Conservation (phyloP, 139 green algal genomes). For the Chlorella ohadii region DNA sequence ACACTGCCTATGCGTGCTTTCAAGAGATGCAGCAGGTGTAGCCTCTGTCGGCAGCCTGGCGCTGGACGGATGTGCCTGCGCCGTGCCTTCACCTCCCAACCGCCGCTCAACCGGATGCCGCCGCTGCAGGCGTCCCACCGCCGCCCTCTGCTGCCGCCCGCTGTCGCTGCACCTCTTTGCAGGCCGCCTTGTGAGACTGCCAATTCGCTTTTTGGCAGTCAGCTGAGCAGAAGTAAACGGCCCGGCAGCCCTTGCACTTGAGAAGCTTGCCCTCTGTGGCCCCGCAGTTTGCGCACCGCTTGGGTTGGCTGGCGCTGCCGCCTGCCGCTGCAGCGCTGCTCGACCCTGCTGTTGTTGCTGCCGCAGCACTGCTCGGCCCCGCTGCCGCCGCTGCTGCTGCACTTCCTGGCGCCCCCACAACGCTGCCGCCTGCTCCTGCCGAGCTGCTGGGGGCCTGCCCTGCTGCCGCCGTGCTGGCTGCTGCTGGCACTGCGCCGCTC, state of each 20-base stretch:
- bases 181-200: conserved; percentile 1
- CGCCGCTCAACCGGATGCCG: no score
- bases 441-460: neutral
- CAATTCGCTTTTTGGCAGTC: conserved; percentile 6
- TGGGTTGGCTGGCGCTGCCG: neutral
- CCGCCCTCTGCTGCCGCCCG: no score
- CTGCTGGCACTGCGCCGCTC: no score
- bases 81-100: no score
- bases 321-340: neutral
- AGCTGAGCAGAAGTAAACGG: neutral
- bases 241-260: conserved; percentile 9
- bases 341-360: neutral
- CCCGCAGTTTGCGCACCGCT: neutral
- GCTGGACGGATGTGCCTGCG: no score
- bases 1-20: no score
- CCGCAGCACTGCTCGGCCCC: neutral
- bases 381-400: neutral
- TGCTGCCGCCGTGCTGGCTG: no score
- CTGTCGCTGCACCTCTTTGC: neutral
- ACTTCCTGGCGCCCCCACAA: neutral
- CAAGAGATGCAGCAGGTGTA: no score
- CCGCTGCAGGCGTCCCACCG: no score
- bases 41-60: no score
- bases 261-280: neutral
- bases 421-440: neutral